Evolutionary conservation across 495 filamentous ascomycete species (phyloP).

Genomic region (Hypoxylon lenormandii): DNA sequence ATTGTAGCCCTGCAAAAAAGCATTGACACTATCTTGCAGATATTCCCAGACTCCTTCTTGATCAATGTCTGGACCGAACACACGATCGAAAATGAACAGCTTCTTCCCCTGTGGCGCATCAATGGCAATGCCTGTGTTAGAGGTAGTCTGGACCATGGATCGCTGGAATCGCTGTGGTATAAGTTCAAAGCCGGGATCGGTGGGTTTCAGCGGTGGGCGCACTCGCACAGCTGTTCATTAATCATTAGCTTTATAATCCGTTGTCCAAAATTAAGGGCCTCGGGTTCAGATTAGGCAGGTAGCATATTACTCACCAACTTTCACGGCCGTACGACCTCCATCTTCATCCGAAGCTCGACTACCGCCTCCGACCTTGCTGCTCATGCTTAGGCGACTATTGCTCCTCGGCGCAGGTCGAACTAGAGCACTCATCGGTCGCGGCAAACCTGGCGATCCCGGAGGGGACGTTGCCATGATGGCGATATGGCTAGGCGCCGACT

Average conservation of each 20-base stretch:
- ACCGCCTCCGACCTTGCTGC: slow-evolving; percentile 79
- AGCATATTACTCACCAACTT: slow-evolving; percentile 86
- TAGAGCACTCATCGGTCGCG: slow-evolving; percentile 87
- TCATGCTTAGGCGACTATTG: slow-evolving; percentile 89
- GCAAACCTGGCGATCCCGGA: slow-evolving; percentile 64
- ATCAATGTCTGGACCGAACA: slow-evolving; percentile 84
- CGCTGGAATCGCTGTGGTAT: slow-evolving; percentile 95
- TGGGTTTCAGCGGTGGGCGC: slow-evolving; percentile 83
- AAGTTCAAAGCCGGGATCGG: slow-evolving; percentile 91
- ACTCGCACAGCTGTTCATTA: slow-evolving; percentile 82
- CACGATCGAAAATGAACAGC: slow-evolving; percentile 93
- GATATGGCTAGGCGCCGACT: slow-evolving; percentile 10
- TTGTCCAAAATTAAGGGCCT: slow-evolving; percentile 19
- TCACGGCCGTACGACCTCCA: slow-evolving; percentile 87
- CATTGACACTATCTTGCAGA: slow-evolving; percentile 85
- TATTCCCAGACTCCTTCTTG: slow-evolving; percentile 98
- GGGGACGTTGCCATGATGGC: slow-evolving; percentile 68
- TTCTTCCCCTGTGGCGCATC: slow-evolving; percentile 93
- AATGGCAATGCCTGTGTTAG: slow-evolving; percentile 83
- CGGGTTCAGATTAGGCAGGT: background rate
- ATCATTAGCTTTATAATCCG: slow-evolving; percentile 41
- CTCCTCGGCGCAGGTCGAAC: slow-evolving; percentile 80
- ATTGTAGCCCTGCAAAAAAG: slow-evolving; percentile 97
- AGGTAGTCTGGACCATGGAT: slow-evolving; percentile 89
- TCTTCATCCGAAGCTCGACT: slow-evolving; percentile 95